These are phyloP conservation scores for Tritrichomonas foetus DNA, from an alignment of 208 protist species.

Conservation along the genomic window DNA sequence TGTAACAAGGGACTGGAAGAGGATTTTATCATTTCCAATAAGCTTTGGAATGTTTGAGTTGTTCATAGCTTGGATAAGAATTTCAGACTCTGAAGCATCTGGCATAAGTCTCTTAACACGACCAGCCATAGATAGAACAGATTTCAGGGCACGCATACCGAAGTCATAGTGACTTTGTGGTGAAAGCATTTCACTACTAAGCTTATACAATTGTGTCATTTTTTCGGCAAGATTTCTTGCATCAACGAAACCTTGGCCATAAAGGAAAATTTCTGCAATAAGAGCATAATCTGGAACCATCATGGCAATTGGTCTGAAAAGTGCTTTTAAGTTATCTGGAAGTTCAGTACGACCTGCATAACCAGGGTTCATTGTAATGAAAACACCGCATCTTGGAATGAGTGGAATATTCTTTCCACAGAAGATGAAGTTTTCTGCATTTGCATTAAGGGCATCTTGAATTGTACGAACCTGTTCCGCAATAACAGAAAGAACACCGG, in stretches of 20 bases:
- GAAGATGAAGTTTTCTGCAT: conserved; percentile 75
- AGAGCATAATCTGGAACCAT: conserved; percentile 94
- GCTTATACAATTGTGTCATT: conserved; percentile 94
- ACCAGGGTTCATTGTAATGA: conserved; percentile 98
- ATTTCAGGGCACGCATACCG: conserved; percentile 94
- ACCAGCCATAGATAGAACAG: conserved; percentile 93
- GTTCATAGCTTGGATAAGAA: conserved; percentile 62
- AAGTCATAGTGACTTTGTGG: conserved; percentile 79
- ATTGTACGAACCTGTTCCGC: conserved; percentile 88
- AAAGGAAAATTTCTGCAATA: conserved; percentile 93
- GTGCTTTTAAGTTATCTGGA: conserved; percentile 88
- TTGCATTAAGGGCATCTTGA: conserved; percentile 76
- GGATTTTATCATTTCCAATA: conserved; percentile 86
- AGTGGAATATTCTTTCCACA: conserved; percentile 82
- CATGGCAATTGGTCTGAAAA: conserved; percentile 90
- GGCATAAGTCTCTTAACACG: conserved; percentile 86
- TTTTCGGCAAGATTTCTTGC: conserved; percentile 84
- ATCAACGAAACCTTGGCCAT: conserved; percentile 87
- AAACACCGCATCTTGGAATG: conserved; percentile 80
- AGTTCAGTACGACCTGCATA: conserved; percentile 95
- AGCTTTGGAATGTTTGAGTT: conserved; percentile 92
- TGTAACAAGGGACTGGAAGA: conserved; percentile 91
- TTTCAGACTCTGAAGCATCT: conserved; percentile 83
- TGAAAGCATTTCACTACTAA: conserved; percentile 90
- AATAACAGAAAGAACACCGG: conserved; percentile 93